Base-by-base conservation (phyloP, 805 yeast genomes). In the Candida schatavii region DNA sequence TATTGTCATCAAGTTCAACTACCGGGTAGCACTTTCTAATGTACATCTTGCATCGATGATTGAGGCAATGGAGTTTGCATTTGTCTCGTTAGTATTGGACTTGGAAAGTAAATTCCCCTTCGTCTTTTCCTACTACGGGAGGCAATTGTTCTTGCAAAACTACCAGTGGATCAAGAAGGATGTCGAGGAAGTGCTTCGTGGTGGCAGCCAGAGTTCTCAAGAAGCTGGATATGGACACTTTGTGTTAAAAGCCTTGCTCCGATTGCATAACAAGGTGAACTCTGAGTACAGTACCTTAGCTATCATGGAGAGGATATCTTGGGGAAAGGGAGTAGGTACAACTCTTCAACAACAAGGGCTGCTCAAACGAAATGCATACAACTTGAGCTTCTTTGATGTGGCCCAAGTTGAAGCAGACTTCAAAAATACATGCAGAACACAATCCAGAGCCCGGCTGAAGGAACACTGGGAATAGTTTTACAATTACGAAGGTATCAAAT, bases 41-140 rank as follows among this genome's bases (percentile, higher is more conserved):
- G 27, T 54, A 17, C 19, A 23, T 3, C 15, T 48, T 11, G 23
- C 37, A 3, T 38, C 43, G 5, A 19, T 48, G 7, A 18, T 46
- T n/a, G 39, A 39, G n/a, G 43, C 48, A 15, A 42, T 62, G 23
- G 57, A 59, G 40, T 58, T 56, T 37, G 40, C 51, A 41, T 35
- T 61, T 11, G 29, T 50, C 1, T 53, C 63, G 4, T 40, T 57
- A 23, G 17, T 62, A 6, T 18, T 64, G n/a, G 48, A 59, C n/a
- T 43, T 62, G 5, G 72, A 66, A 43, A 39, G 37, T 31, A 37
- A 41, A 23, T 60, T 42, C 37, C 70, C 72, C 1, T 53, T 64
- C 23, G 51, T 61, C 3, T 64, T 65, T 32, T 63, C 69, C 17
- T 49, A 50, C 13, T 50, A 55, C 39, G 68, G 67, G 1, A 46